Evolutionary conservation across 192 early-diverging fungal genomes (phyloP).

Genomic region (Backusella westeae): DNA sequence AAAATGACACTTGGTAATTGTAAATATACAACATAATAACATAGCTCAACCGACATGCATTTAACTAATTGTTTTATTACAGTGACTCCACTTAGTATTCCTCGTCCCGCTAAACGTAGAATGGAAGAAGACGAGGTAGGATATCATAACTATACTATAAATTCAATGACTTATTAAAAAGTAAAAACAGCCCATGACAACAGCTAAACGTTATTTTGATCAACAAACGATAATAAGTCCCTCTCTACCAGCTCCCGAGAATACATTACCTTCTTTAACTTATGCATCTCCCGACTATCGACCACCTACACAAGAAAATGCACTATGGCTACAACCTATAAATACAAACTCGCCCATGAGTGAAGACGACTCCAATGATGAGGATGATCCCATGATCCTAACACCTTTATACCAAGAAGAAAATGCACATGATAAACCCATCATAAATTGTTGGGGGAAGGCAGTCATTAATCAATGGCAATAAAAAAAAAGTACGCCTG

Average conservation of each 20-base stretch:
- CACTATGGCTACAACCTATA: slow-evolving; percentile 12
- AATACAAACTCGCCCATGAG: neutral
- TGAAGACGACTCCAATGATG: slow-evolving; percentile 11
- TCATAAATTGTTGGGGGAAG: neutral
- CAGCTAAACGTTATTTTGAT: slow-evolving; percentile 12
- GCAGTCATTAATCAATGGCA: neutral
- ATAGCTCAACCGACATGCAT: neutral
- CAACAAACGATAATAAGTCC: neutral
- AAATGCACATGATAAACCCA: neutral
- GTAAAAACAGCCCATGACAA: neutral
- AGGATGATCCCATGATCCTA: neutral
- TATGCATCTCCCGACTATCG: slow-evolving; percentile 21
- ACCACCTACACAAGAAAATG: slow-evolving; percentile 2
- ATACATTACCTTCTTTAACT: slow-evolving; percentile 9
- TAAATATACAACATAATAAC: neutral
- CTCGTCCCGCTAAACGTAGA: slow-evolving; percentile 10
- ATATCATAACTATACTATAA: neutral
- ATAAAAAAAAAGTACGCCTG: neutral
- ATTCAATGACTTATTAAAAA: neutral
- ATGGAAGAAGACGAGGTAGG: slow-evolving; percentile 12
- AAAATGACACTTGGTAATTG: neutral
- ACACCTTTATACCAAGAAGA: neutral
- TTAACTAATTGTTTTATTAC: neutral
- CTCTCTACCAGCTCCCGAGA: neutral
- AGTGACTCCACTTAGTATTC: neutral